phyloP scores from a whole-genome alignment of 805 yeast species.

The Candida quercuum region DNA sequence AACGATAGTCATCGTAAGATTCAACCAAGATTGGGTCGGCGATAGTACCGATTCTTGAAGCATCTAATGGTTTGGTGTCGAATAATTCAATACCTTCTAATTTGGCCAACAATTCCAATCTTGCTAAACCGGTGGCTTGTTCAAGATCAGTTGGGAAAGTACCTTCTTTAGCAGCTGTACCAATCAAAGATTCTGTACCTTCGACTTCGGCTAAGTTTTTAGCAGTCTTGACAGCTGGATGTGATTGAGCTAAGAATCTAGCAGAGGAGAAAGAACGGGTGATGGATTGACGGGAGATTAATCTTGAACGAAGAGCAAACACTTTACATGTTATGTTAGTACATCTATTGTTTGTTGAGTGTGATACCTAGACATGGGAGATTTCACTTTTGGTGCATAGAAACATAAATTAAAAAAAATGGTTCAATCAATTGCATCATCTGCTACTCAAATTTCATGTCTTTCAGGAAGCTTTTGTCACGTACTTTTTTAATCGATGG shows the following conservation, averaged over 20 bases:
- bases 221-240: conserved; percentile 48
- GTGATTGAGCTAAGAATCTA: conserved; percentile 24
- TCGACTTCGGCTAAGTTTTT: conserved; percentile 67
- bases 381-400: too few species aligned
- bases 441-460: too few species aligned
- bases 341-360: conserved; percentile 1
- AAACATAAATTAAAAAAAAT: too few species aligned
- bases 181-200: conserved; percentile 73
- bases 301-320: conserved; percentile 33
- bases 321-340: conserved; percentile 9
- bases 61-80: conserved; percentile 82
- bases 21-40: conserved; percentile 86
- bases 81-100: conserved; percentile 92
- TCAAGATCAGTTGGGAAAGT: conserved; percentile 89
- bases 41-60: conserved; percentile 87
- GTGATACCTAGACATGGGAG: too few species aligned
- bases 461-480: too few species aligned
- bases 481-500: too few species aligned
- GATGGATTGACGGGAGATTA: conserved; percentile 26
- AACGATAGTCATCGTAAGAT: conserved; percentile 87
- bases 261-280: conserved; percentile 29
- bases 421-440: too few species aligned
- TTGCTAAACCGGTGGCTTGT: conserved; percentile 97
- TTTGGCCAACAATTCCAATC: conserved; percentile 91
- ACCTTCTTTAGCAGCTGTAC: conserved; percentile 85